Conservation (phyloP, 2,329 filamentous ascomycete species). For the Coniochaeta prunicola region DNA sequence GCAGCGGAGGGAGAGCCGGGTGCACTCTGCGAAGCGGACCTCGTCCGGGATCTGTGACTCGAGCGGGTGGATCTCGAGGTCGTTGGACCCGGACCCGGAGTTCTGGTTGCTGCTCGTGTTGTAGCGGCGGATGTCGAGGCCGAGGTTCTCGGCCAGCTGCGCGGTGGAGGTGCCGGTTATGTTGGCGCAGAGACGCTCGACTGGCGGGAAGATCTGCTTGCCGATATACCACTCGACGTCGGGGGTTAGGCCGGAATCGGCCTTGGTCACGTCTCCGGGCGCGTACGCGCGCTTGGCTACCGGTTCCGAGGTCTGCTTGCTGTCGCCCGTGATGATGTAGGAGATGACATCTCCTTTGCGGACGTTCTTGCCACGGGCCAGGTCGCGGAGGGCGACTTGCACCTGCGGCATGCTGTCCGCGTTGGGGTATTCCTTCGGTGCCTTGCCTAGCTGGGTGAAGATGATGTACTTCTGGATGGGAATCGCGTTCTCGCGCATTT, state of each 20-base stretch:
- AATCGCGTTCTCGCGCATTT: slow-evolving; percentile 76
- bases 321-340: slow-evolving; percentile 82
- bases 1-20: slow-evolving; percentile 71
- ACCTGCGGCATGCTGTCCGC: slow-evolving; percentile 94
- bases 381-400: slow-evolving; percentile 84
- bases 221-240: slow-evolving; percentile 98
- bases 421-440: slow-evolving; percentile 89
- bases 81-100: slow-evolving; percentile 40
- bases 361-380: slow-evolving; percentile 78
- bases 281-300: slow-evolving; percentile 86
- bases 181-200: slow-evolving; percentile 94
- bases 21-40: slow-evolving; percentile 78
- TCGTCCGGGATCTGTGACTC: slow-evolving; percentile 92
- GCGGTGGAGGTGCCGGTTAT: slow-evolving; percentile 88
- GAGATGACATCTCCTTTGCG: slow-evolving; percentile 94
- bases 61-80: slow-evolving; percentile 76
- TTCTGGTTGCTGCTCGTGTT: slow-evolving; percentile 38
- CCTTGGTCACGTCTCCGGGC: slow-evolving; percentile 75
- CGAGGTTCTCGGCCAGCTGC: slow-evolving; percentile 85
- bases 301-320: slow-evolving; percentile 52
- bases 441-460: slow-evolving; percentile 93
- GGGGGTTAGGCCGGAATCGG: slow-evolving; percentile 66
- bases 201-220: slow-evolving; percentile 97
- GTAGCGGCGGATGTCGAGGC: slow-evolving; percentile 85
- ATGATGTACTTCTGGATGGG: slow-evolving; percentile 89